phyloP scores from a whole-genome alignment of 129 eudicot genomes.

The Lactuca saligna region DNA sequence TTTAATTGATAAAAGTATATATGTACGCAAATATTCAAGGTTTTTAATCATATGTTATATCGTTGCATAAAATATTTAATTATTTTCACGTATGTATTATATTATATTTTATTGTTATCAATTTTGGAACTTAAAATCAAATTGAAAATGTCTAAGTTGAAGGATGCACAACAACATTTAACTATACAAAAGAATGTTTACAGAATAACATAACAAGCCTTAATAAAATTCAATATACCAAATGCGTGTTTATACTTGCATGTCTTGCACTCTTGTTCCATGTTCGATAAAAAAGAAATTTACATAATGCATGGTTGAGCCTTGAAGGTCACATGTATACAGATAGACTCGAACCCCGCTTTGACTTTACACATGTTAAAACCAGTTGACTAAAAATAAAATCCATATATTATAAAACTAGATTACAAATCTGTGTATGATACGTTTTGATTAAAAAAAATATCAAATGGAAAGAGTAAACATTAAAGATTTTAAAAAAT shows the following conservation, averaged over 20 bases:
- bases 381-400: constrained; percentile 14
- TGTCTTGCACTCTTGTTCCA: constrained; percentile 14
- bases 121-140: neutral
- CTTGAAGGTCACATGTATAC: constrained; percentile 19
- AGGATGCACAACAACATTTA: neutral
- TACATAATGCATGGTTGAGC: neutral
- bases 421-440: too few relatives aligned
- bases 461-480: too few relatives aligned
- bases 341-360: constrained; percentile 1
- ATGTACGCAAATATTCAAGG: too few relatives aligned
- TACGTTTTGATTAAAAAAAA: too few relatives aligned
- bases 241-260: constrained; percentile 9
- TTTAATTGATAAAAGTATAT: too few relatives aligned
- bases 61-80: too few relatives aligned
- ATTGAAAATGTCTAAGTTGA: too few relatives aligned
- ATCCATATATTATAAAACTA: neutral
- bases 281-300: constrained; percentile 2
- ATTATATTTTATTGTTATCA: too few relatives aligned
- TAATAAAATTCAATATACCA: neutral
- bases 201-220: neutral
- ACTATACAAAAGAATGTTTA: too few relatives aligned
- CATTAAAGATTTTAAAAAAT: too few relatives aligned
- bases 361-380: constrained; percentile 20
- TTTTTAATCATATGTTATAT: too few relatives aligned
- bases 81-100: too few relatives aligned